Evolutionary conservation across 805 yeast species (phyloP).

Genomic region (Saccharomyces cerevisiae): DNA sequence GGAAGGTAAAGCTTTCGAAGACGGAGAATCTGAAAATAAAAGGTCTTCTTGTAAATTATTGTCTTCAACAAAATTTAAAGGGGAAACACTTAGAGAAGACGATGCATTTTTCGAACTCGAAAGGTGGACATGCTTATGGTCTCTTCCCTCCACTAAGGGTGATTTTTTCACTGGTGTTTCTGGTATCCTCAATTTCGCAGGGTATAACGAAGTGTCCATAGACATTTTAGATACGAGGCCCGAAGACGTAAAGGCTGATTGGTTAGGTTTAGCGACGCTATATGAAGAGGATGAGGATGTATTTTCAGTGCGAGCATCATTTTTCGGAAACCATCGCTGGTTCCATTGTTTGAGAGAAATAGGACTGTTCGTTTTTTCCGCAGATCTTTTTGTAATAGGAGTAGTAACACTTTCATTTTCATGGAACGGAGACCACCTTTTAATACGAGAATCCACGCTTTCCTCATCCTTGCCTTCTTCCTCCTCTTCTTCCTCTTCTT

Average conservation of each 20-base stretch:
- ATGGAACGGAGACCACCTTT: constrained; percentile 24
- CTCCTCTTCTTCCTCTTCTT: constrained; percentile 8
- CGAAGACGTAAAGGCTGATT: constrained; percentile 18
- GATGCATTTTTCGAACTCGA: constrained; percentile 3
- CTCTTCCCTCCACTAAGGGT: constrained; percentile 16
- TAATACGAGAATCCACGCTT: constrained; percentile 16
- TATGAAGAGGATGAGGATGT: constrained; percentile 2
- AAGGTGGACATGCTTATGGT: constrained; percentile 1
- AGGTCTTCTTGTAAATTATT: background rate
- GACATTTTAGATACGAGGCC: constrained; percentile 27
- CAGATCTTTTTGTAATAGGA: constrained; percentile 18
- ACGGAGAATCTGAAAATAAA: background rate
- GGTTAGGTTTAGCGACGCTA: constrained; percentile 23
- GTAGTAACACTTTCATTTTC: constrained; percentile 14
- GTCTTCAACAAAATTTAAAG: background rate
- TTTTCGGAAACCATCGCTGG: constrained; percentile 2
- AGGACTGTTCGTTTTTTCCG: constrained; percentile 11
- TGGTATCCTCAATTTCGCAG: constrained; percentile 22
- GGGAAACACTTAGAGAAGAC: background rate
- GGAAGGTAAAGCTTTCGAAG: background rate
- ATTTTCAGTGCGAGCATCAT: background rate
- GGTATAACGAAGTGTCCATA: constrained; percentile 9
- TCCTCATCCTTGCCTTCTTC: constrained; percentile 5
- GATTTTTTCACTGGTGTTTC: constrained; percentile 29
- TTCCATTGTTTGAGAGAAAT: constrained; percentile 16